Conservation (phyloP, 2,329 filamentous ascomycete species). For the Colletotrichum simmondsii region DNA sequence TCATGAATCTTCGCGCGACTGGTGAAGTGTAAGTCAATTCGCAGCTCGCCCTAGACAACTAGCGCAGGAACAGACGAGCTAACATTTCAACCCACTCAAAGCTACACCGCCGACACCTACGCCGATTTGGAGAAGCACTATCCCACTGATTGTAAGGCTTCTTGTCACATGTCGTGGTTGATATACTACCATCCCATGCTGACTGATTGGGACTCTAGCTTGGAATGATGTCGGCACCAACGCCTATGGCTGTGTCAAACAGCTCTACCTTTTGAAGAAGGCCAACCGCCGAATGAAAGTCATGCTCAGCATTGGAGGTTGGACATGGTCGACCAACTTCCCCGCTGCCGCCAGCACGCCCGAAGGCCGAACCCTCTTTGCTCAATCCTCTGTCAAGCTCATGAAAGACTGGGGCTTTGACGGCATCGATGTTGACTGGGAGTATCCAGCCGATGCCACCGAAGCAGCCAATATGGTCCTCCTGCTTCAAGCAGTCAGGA, state of each 20-base stretch:
- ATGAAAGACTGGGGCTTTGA: conserved; percentile 75
- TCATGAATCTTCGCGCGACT: conserved; percentile 78
- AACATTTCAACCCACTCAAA: conserved; percentile 34
- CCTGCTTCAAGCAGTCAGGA: conserved; percentile 55
- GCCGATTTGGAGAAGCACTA: conserved; percentile 81
- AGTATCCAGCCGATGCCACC: conserved; percentile 54
- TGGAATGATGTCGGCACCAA: conserved; percentile 53
- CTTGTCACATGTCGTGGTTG: not conserved
- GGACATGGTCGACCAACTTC: conserved; percentile 80
- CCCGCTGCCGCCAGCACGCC: conserved; percentile 69
- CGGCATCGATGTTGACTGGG: conserved; percentile 68
- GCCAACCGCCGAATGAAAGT: conserved; percentile 80
- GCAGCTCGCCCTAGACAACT: not conserved
- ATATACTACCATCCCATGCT: not conserved
- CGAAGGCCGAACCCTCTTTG: conserved; percentile 73
- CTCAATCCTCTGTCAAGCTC: conserved; percentile 73
- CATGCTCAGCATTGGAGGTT: conserved; percentile 83
- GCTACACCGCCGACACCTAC: conserved; percentile 74
- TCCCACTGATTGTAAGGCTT: conserved; percentile 67
- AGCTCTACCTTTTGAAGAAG: conserved; percentile 81
- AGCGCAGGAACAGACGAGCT: not conserved
- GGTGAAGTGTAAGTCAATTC: conserved; percentile 72
- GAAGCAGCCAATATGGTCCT: conserved; percentile 55
- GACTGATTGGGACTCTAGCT: not conserved
- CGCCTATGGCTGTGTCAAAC: conserved; percentile 81